Base-by-base conservation (phyloP, 2,329 filamentous ascomycete species). In the Diaporthe velutina region DNA sequence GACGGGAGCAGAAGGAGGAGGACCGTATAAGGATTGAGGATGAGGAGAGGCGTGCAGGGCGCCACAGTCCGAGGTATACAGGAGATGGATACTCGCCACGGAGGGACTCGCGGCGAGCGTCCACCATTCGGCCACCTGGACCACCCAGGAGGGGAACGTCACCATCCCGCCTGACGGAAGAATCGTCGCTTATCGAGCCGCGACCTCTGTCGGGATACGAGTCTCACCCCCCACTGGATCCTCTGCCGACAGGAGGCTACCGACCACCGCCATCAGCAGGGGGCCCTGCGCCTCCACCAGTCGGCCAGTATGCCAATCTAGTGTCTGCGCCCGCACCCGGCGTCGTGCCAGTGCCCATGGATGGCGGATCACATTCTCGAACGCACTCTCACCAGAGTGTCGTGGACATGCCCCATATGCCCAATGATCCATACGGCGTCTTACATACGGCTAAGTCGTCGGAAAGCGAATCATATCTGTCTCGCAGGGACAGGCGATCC, bases 1-100 rank as follows among this genome's bases (percentile, higher is more conserved):
- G 91, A 78, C 81, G 87, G 80, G 86, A 90, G 78, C 82, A 87
- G 81, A 84, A 89, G 80, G 87, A 93, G 81, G 84, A 90, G 77
- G 84, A 87, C 38, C 84, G 84, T 68, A 80, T 85, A 75, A 85
- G 80, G 76, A 84, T 84, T 71, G 88, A 88, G 75, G 88, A 87
- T 67, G 87, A 87, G 40, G 84, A 88, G 52, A 83, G 85, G 77
- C 88, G 91, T 71, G 89, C 91, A 30, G 89, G 94, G 7, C 90
- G 89, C 48, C 88, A 88, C 42, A 87, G 89, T n/a, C 90, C 91
- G 30, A 88, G 88, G 78, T 95, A 90, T 76, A 95, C 93, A 3
- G 93, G 91, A 38, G 94, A 95, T 80, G 92, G 92, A 35, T 86
- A 89, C 75, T 88, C 90, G 2, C 82, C 85, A 0, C 84, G 88